Evolutionary conservation across 148 eudicot genomes (phyloP).

Genomic region (Gaultheria prostrata): DNA sequence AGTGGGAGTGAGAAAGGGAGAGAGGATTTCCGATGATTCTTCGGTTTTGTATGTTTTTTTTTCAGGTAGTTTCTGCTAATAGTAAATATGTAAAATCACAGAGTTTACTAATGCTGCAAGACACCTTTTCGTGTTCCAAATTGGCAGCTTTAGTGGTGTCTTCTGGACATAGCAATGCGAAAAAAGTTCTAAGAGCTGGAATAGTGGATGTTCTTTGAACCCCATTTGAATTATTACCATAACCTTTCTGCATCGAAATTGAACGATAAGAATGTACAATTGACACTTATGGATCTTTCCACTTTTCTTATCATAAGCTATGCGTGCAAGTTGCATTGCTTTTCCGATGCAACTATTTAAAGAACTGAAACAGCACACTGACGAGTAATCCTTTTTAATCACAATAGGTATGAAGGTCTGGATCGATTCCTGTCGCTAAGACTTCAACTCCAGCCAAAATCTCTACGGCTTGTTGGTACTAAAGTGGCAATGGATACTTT

Average conservation of each 20-base stretch:
- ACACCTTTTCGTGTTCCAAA: neutral
- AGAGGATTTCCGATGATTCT: neutral
- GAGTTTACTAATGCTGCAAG: no score
- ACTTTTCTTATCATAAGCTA: neutral
- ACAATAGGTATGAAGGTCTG: conserved; percentile 30
- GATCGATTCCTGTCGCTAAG: conserved; percentile 20
- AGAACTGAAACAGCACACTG: neutral
- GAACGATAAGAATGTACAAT: no score
- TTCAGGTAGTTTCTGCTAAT: neutral
- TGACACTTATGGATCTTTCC: neutral
- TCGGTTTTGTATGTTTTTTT: neutral
- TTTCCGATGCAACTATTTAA: neutral
- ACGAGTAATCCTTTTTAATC: neutral
- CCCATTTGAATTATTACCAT: neutral
- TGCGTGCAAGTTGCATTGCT: neutral
- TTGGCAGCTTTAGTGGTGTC: neutral
- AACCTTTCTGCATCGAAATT: neutral
- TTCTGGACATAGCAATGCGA: neutral
- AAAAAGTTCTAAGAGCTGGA: neutral
- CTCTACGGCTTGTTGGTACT: conserved; percentile 25
- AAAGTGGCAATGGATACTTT: conserved; percentile 25
- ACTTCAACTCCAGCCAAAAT: conserved; percentile 27
- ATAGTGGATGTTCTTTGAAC: neutral
- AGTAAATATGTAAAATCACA: neutral
- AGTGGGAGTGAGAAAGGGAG: no score